phyloP scores from a whole-genome alignment of 768 basidiomycete species.

The Phlebiopsis gigantea region DNA sequence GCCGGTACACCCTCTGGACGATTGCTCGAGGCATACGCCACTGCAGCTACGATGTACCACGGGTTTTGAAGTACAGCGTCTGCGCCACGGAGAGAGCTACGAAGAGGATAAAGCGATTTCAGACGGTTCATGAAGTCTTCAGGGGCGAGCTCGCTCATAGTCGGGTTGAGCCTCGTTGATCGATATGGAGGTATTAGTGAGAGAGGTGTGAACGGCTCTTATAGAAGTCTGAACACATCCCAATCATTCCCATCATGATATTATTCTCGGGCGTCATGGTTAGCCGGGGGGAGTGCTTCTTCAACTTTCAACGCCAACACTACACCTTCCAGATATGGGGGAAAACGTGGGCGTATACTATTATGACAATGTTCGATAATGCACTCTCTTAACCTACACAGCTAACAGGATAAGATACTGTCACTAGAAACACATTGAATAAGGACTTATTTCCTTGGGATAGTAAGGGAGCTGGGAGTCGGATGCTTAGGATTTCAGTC shows the following conservation, averaged over 20 bases:
- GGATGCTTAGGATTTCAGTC: background rate
- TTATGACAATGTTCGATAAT: background rate
- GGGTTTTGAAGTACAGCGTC: conserved; percentile 33
- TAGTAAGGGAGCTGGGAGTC: background rate
- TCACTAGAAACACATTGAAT: background rate
- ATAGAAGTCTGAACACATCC: background rate
- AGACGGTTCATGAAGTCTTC: conserved; percentile 38
- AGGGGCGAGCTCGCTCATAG: conserved; percentile 28
- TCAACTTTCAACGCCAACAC: too few species aligned
- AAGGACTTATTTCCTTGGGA: background rate
- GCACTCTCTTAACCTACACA: background rate
- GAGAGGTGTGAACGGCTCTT: too few species aligned
- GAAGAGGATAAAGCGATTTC: conserved; percentile 40
- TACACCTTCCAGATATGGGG: background rate
- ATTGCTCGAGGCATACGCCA: conserved; percentile 56
- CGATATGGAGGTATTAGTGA: background rate
- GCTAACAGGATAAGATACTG: background rate
- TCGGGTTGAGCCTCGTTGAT: background rate
- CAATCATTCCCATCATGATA: background rate
- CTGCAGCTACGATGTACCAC: conserved; percentile 56
- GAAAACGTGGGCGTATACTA: background rate
- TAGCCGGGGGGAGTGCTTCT: too few species aligned
- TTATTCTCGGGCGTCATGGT: background rate
- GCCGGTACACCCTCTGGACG: conserved; percentile 50
- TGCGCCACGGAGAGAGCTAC: conserved; percentile 14